Percentiles rank a stretch among this genome's conserved stretches.
These are phyloP conservation scores for Cephalotrichum gorgonifer DNA, from an alignment of 2,329 filamentous ascomycete species.

Conservation along the genomic window DNA sequence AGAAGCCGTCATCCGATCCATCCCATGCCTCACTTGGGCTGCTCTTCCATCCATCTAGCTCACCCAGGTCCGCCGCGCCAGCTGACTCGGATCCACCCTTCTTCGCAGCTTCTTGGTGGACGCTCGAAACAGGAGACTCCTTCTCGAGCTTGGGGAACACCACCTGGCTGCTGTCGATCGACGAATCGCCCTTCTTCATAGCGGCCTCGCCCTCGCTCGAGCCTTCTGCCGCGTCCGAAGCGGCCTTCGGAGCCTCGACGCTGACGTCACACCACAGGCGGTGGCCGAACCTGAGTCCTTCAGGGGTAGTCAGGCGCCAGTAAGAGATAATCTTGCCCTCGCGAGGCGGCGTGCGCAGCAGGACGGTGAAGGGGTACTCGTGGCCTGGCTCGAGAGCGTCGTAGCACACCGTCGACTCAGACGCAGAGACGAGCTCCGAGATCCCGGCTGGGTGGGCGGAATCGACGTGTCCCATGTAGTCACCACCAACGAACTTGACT, in stretches of 20 bases:
- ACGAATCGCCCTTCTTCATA: slow-evolving; percentile 19
- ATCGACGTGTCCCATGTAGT: slow-evolving; percentile 92
- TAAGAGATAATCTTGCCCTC: slow-evolving; percentile 81
- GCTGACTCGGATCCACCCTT: slow-evolving; percentile 32
- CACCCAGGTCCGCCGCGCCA: slow-evolving; percentile 21
- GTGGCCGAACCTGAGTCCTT: slow-evolving; percentile 79
- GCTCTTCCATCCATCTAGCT: slow-evolving; percentile 14
- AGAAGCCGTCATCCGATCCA: slow-evolving; percentile 62
- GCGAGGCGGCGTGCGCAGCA: slow-evolving; percentile 69
- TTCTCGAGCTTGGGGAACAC: slow-evolving; percentile 96
- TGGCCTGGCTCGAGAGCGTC: slow-evolving; percentile 61
- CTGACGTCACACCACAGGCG: slow-evolving; percentile 90
- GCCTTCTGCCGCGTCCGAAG: neutral
- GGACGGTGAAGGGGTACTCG: slow-evolving; percentile 69
- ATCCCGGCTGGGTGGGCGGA: slow-evolving; percentile 69
- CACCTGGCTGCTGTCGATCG: slow-evolving; percentile 54
- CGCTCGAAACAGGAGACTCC: slow-evolving; percentile 75
- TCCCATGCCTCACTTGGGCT: slow-evolving; percentile 42
- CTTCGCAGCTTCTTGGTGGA: slow-evolving; percentile 48
- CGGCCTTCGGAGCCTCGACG: slow-evolving; percentile 34
- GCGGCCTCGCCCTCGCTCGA: neutral
- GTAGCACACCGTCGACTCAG: slow-evolving; percentile 70
- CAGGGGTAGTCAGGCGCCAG: slow-evolving; percentile 81
- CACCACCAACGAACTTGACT: slow-evolving; percentile 84
- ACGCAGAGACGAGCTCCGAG: slow-evolving; percentile 64